Base-by-base conservation (phyloP, 2,329 filamentous ascomycete genomes). In the Trichoderma hamatum region DNA sequence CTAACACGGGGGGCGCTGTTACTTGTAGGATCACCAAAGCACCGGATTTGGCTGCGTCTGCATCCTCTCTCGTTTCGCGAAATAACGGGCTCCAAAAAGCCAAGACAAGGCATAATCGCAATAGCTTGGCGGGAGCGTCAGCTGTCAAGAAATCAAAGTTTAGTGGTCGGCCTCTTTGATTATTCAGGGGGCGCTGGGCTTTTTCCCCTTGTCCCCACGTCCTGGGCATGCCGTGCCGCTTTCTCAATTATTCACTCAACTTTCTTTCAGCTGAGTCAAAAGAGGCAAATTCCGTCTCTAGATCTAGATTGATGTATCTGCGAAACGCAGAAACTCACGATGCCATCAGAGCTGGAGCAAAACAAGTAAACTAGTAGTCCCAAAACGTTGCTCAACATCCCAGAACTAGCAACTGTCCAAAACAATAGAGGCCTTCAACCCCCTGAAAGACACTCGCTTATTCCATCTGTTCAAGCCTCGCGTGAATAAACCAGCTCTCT, bases 171-270 rank as follows among this genome's bases (percentile, higher is more conserved):
- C 16, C 26, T 13, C 28, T 30, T 55, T n/a, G 51, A 60, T 43
- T 43, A 13, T n/a, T 10, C 21, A 51, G 52, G 51, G 36, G 26
- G 28, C 52, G 26, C 52, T 28, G 26, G 52, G 26, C 14, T n/a
- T 21, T 61, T 62, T 28, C 32, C 59, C 56, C 56, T 19, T 9
- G 59, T 51, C 59, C 21, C 59, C 39, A 51, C 58, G 54, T n/a
- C 19, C 46, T 24, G 46, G 46, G 16, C 46, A 49, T 49, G 43
- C 46, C n/a, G 46, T 49, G 46, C 46, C n/a, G 46, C 46, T n/a
- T 39, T 19, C 39, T 43, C 19, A n/a, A 5, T n/a, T 43, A 43
- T 43, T 43, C 30, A 30, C 30, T n/a, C 39, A 43, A 19, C 39
- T n/a, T n/a, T 39, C 36, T n/a, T 30, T 30, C 5, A n/a, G 16